A percentile compares a stretch with the other conserved stretches of the same genome.
These are phyloP conservation scores for Scutellaria baicalensis DNA, from an alignment of 257 asterid genomes.

Conservation along the genomic window DNA sequence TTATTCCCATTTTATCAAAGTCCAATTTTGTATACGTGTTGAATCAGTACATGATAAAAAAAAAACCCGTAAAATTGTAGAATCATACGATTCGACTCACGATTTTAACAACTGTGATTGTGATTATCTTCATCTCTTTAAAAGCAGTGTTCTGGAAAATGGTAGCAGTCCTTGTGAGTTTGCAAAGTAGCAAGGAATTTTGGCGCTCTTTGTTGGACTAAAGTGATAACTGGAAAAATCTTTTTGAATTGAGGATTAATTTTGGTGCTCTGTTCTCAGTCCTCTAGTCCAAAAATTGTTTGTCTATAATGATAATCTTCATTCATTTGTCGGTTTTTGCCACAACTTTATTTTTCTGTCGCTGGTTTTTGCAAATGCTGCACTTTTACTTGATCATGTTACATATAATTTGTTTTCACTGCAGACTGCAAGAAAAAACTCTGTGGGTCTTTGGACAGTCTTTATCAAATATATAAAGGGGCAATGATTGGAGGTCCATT, in stretches of 20 bases:
- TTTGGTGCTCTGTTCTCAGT: not conserved
- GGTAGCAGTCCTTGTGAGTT: not conserved
- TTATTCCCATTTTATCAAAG: too few species aligned
- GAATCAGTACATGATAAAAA: too few species aligned
- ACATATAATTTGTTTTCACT: slow-evolving; percentile 5
- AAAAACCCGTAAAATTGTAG: too few species aligned
- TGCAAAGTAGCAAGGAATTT: not conserved
- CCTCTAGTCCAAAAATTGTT: not conserved
- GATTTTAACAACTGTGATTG: not conserved
- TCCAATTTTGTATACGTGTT: too few species aligned
- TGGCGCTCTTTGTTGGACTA: not conserved
- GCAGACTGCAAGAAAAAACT: slow-evolving; percentile 93
- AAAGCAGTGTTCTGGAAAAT: not conserved
- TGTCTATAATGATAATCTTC: not conserved
- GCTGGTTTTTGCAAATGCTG: not conserved
- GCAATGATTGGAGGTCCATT: slow-evolving; percentile 81
- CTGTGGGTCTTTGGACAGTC: slow-evolving; percentile 76
- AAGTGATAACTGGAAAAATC: not conserved
- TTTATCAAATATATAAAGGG: slow-evolving; percentile 84
- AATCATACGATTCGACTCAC: too few species aligned
- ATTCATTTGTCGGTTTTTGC: not conserved
- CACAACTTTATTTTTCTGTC: not conserved
- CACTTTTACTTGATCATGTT: slow-evolving; percentile 1
- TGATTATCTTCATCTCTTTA: not conserved
- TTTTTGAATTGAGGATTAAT: not conserved